Percentiles rank a stretch among this genome's conserved stretches.
phyloP scores from a whole-genome alignment of 495 filamentous ascomycete genomes.

The Evernia prunastri region DNA sequence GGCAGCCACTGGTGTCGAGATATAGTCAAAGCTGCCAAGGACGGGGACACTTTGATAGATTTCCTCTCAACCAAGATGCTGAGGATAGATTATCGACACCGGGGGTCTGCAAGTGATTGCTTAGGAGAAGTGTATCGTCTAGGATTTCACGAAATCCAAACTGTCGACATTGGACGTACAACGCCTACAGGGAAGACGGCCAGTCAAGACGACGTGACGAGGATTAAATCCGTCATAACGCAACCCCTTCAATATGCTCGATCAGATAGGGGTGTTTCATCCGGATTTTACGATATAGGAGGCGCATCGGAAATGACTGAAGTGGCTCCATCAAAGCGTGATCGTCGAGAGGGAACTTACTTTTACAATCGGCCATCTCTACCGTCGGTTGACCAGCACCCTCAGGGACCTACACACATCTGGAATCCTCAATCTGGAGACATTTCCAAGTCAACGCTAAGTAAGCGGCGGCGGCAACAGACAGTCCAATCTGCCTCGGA shows the following conservation, averaged over 20 bases:
- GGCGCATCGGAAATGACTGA: background rate
- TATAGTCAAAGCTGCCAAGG: background rate
- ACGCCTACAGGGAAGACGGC: background rate
- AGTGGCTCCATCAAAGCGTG: background rate
- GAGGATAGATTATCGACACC: conserved; percentile 10
- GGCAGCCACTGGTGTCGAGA: background rate
- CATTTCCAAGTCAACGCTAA: background rate
- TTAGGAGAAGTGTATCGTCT: background rate
- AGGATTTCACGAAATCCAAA: background rate
- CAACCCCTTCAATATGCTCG: background rate
- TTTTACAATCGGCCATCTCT: background rate
- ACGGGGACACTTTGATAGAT: conserved; percentile 10
- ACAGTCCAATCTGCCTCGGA: background rate
- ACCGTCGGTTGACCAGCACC: background rate
- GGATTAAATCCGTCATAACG: background rate
- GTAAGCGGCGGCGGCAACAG: background rate
- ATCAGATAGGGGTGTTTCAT: too few relatives aligned
- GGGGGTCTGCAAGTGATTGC: background rate
- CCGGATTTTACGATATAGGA: background rate
- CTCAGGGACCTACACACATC: background rate
- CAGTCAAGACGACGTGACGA: background rate
- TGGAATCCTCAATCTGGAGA: background rate
- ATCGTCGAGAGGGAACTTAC: background rate
- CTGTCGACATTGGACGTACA: background rate
- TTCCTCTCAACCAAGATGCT: conserved; percentile 10